Percentiles rank a stretch among this genome's conserved stretches.
Evolutionary conservation across 2,329 filamentous ascomycete genomes (phyloP).

Genomic region (Albophoma yamanashiensis): DNA sequence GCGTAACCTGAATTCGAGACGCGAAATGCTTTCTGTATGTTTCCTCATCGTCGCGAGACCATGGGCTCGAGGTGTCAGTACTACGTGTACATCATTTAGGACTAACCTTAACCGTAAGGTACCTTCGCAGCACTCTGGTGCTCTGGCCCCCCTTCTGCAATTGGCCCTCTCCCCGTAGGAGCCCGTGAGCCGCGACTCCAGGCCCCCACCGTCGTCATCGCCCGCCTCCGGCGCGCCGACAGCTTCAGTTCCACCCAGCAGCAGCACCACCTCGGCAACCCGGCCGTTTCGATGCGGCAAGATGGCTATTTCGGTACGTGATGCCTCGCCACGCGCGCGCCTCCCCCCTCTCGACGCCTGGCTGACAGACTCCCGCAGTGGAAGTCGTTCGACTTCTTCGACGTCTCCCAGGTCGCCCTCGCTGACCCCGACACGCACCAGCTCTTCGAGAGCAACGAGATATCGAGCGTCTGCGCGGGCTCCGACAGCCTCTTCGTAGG

Average conservation of each 20-base stretch:
- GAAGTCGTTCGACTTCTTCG: conserved; percentile 99
- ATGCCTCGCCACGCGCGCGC: background rate
- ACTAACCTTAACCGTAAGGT: no score
- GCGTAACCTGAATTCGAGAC: no score
- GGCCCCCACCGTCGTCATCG: conserved; percentile 2
- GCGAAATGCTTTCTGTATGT: background rate
- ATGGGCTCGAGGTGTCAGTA: background rate
- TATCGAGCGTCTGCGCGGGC: conserved; percentile 75
- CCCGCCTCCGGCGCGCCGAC: background rate
- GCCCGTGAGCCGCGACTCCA: background rate
- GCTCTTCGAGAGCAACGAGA: conserved; percentile 72
- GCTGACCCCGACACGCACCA: conserved; percentile 68
- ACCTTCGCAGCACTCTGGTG: no score
- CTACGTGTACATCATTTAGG: no score
- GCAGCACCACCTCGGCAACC: background rate
- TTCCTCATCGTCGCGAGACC: background rate
- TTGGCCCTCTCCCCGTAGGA: background rate
- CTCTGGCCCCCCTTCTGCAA: background rate
- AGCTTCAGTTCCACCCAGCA: background rate
- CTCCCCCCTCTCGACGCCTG: background rate
- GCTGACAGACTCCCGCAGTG: conserved; percentile 45
- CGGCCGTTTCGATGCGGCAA: conserved; percentile 8
- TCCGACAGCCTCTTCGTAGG: conserved; percentile 86
- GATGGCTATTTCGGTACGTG: conserved; percentile 14
- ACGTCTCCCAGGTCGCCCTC: conserved; percentile 75